Evolutionary conservation across 2,329 filamentous ascomycete species (phyloP).

Genomic region (Chrysosporium queenslandicum): DNA sequence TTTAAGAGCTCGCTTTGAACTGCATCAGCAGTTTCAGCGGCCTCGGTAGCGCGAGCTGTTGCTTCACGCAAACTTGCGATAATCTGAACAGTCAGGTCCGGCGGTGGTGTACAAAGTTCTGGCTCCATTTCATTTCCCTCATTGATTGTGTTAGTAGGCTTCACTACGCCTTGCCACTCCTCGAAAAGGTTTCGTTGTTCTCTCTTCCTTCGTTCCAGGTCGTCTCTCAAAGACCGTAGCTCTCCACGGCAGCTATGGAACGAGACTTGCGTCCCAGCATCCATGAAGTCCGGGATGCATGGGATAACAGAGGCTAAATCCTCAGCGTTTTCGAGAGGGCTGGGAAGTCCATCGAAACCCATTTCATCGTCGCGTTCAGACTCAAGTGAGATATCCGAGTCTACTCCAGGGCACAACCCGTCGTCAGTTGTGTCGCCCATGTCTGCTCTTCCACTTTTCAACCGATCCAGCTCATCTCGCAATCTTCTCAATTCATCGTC

Average conservation of each 20-base stretch:
- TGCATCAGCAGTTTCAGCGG: slow-evolving; percentile 28
- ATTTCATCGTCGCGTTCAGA: neutral
- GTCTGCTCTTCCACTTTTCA: slow-evolving; percentile 21
- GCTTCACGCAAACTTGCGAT: slow-evolving; percentile 29
- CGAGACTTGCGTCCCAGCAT: slow-evolving; percentile 11
- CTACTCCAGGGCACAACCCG: neutral
- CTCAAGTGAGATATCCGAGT: neutral
- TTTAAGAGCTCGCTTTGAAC: slow-evolving; percentile 29
- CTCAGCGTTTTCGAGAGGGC: neutral
- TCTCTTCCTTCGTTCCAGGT: slow-evolving; percentile 32
- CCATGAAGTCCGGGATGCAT: neutral
- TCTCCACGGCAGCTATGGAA: slow-evolving; percentile 9
- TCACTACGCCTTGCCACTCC: slow-evolving; percentile 29
- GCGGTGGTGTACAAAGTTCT: slow-evolving; percentile 26
- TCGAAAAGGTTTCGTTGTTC: slow-evolving; percentile 35
- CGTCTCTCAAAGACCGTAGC: slow-evolving; percentile 23
- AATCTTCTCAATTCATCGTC: slow-evolving; percentile 25
- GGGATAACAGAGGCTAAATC: neutral
- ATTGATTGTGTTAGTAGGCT: slow-evolving; percentile 17
- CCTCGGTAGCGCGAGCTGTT: slow-evolving; percentile 31
- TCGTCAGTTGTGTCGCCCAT: neutral
- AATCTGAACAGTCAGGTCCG: slow-evolving; percentile 32
- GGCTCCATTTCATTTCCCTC: neutral
- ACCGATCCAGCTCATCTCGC: slow-evolving; percentile 21
- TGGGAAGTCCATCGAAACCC: neutral